A percentile compares a stretch with the other conserved stretches of the same genome.
phyloP scores from a whole-genome alignment of 345 rosid genomes.

The Ceriops tagal region DNA sequence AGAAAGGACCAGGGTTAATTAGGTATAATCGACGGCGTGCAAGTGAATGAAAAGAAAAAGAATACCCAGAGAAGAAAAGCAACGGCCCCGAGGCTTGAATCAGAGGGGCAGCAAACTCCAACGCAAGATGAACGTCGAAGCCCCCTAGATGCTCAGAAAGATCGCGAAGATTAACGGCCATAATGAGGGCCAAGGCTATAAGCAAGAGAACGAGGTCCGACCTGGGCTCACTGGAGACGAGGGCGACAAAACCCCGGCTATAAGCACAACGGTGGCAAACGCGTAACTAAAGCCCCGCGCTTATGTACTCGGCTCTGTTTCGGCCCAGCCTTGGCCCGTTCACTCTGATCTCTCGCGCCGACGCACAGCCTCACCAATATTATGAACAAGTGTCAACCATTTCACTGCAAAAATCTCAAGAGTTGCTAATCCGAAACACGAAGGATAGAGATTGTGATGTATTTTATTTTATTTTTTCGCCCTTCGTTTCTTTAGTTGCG shows the following conservation, averaged over 20 bases:
- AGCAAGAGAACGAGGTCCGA: slow-evolving; percentile 66
- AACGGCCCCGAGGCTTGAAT: slow-evolving; percentile 60
- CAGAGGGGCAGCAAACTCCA: slow-evolving; percentile 71
- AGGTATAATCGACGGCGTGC: background rate
- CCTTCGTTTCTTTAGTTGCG: too few relatives aligned
- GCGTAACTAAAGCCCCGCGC: slow-evolving; percentile 58
- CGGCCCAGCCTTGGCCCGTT: slow-evolving; percentile 57
- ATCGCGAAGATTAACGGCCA: slow-evolving; percentile 61
- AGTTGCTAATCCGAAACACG: too few relatives aligned
- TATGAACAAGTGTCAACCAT: background rate
- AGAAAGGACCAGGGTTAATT: background rate
- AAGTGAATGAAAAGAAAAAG: slow-evolving; percentile 69
- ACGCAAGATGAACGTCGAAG: slow-evolving; percentile 67
- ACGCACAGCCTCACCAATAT: slow-evolving; percentile 77
- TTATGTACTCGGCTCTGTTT: slow-evolving; percentile 68
- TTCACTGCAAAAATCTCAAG: too few relatives aligned
- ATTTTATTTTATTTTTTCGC: too few relatives aligned
- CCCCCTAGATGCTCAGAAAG: slow-evolving; percentile 77
- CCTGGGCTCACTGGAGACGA: slow-evolving; percentile 59
- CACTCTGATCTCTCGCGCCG: slow-evolving; percentile 67
- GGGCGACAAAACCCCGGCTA: slow-evolving; percentile 64
- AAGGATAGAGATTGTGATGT: too few relatives aligned
- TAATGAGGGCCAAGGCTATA: slow-evolving; percentile 46
- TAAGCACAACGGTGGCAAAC: slow-evolving; percentile 55
- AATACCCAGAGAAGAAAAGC: slow-evolving; percentile 52